Evolutionary conservation across 2,329 filamentous ascomycete species (phyloP).

Genomic region (Thermochaetoides dissita): DNA sequence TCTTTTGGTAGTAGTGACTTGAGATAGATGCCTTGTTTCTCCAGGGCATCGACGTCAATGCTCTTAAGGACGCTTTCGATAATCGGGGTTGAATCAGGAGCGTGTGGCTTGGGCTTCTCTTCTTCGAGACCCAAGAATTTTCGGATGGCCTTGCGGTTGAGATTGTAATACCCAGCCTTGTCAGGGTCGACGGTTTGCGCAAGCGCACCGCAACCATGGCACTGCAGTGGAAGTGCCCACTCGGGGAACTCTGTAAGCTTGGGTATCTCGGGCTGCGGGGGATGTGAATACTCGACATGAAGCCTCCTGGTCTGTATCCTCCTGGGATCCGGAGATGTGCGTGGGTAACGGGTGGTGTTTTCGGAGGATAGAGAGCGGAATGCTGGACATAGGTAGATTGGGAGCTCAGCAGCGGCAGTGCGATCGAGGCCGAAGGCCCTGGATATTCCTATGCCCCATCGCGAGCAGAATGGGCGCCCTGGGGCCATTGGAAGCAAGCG

Average conservation of each 20-base stretch:
- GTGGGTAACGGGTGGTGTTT: neutral
- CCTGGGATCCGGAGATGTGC: no score
- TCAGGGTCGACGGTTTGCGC: constrained; percentile 39
- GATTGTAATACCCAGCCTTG: constrained; percentile 44
- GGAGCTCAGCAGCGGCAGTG: constrained; percentile 10
- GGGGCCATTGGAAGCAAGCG: constrained; percentile 7
- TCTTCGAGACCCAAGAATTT: constrained; percentile 30
- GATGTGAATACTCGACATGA: constrained; percentile 1
- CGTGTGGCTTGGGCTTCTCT: constrained; percentile 17
- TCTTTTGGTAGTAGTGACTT: constrained; percentile 20
- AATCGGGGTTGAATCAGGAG: constrained; percentile 29
- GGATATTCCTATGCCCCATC: constrained; percentile 10
- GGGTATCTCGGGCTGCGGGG: neutral
- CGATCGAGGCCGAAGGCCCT: constrained; percentile 15
- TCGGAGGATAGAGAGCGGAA: constrained; percentile 8
- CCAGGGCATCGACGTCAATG: constrained; percentile 28
- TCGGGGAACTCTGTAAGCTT: neutral
- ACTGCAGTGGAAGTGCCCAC: constrained; percentile 37
- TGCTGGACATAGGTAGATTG: constrained; percentile 17
- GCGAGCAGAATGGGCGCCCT: constrained; percentile 10
- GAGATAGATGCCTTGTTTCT: constrained; percentile 32
- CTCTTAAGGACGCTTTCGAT: constrained; percentile 31
- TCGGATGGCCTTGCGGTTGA: constrained; percentile 35
- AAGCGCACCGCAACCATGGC: constrained; percentile 51
- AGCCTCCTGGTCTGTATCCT: neutral